A percentile compares a stretch with the other conserved stretches of the same genome.
Evolutionary conservation across 2,329 filamentous ascomycete species (phyloP).

Genomic region (Cercospora sp.): DNA sequence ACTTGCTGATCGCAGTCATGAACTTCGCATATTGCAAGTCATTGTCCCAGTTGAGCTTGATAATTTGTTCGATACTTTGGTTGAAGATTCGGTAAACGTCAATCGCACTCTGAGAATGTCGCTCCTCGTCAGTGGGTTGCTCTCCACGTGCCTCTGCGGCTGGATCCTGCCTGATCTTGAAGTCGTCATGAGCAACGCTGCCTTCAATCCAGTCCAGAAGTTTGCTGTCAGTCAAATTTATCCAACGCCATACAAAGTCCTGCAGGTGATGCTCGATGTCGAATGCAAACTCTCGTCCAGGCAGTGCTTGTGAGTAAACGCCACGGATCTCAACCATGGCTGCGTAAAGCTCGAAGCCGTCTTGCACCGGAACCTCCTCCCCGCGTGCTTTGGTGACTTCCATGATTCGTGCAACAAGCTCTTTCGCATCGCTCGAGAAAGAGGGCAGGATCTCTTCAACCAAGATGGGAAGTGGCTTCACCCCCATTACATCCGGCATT

Average conservation of each 20-base stretch:
- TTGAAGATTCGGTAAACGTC: slow-evolving; percentile 95
- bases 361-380: slow-evolving; percentile 79
- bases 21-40: slow-evolving; percentile 93
- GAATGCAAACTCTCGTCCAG: slow-evolving; percentile 74
- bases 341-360: slow-evolving; percentile 91
- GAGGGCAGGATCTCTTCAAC: slow-evolving; percentile 82
- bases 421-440: slow-evolving; percentile 85
- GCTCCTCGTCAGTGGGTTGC: slow-evolving; percentile 71
- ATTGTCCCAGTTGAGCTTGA: slow-evolving; percentile 86
- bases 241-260: slow-evolving; percentile 96
- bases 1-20: slow-evolving; percentile 89
- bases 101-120: slow-evolving; percentile 89
- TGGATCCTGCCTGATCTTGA: slow-evolving; percentile 69
- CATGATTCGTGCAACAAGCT: slow-evolving; percentile 80
- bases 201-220: slow-evolving; percentile 83
- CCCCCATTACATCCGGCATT: slow-evolving; percentile 82
- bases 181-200: slow-evolving; percentile 86
- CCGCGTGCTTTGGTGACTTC: slow-evolving; percentile 67
- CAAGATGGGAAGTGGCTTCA: slow-evolving; percentile 67
- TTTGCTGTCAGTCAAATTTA: slow-evolving; percentile 74
- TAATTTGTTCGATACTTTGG: slow-evolving; percentile 83
- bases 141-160: slow-evolving; percentile 51
- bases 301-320: slow-evolving; percentile 75
- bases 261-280: slow-evolving; percentile 82
- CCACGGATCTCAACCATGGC: slow-evolving; percentile 81